These are phyloP conservation scores for Linderniella brevidens DNA, from an alignment of 257 asterid species.

Conservation along the genomic window DNA sequence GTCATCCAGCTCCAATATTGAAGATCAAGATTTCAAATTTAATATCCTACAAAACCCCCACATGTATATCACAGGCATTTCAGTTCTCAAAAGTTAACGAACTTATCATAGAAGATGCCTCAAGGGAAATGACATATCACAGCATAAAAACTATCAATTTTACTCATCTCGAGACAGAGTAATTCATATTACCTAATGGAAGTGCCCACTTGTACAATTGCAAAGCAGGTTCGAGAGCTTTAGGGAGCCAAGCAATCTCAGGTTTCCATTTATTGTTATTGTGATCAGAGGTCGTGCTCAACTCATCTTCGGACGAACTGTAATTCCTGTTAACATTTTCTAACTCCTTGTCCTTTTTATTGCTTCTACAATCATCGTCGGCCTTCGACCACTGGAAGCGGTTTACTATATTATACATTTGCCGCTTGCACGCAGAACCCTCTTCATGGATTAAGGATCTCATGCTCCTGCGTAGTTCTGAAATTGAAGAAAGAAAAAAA, in stretches of 20 bases:
- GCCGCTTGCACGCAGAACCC: conserved; percentile 6
- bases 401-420: conserved; percentile 14
- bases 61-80: too few species aligned
- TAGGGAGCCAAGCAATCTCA: conserved; percentile 69
- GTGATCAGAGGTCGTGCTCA: too few species aligned
- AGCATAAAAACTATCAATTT: background rate
- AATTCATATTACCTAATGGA: conserved; percentile 33
- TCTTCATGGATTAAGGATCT: conserved; percentile 19
- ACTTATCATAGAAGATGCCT: background rate
- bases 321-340: background rate
- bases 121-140: background rate
- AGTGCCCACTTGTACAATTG: conserved; percentile 74
- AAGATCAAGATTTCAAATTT: too few species aligned
- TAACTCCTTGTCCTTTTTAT: conserved; percentile 26
- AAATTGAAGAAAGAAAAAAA: background rate
- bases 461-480: conserved; percentile 31
- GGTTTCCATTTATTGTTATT: conserved; percentile 45
- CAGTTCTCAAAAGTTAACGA: too few species aligned
- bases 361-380: conserved; percentile 19
- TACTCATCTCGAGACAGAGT: background rate
- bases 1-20: too few species aligned
- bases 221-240: conserved; percentile 80
- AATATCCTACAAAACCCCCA: too few species aligned
- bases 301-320: too few species aligned
- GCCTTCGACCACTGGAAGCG: conserved; percentile 46